A percentile compares a stretch with the other conserved stretches of the same genome.
These are phyloP conservation scores for Fusarium tuaranense DNA, from an alignment of 2,329 filamentous ascomycete species.

Conservation along the genomic window DNA sequence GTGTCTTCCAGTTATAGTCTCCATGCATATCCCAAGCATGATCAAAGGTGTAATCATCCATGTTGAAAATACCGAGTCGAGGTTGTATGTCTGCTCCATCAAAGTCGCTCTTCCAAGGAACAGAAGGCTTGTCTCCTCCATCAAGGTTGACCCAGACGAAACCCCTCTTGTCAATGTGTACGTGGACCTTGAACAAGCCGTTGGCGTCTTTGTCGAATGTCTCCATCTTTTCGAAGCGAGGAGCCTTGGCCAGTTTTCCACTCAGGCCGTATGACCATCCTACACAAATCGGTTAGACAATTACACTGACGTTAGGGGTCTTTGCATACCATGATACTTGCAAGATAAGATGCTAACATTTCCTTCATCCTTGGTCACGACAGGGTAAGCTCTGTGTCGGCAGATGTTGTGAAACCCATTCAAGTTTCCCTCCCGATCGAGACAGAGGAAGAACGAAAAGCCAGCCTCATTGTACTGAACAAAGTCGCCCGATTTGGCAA, in stretches of 20 bases:
- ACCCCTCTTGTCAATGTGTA: conserved; percentile 62
- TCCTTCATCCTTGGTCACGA: conserved; percentile 63
- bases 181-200: conserved; percentile 64
- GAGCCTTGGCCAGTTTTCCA: conserved; percentile 70
- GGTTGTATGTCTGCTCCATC: conserved; percentile 58
- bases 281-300: neutral
- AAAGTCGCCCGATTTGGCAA: conserved; percentile 48
- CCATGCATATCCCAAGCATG: conserved; percentile 67
- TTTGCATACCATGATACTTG: conserved; percentile 62
- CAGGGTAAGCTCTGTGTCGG: conserved; percentile 68
- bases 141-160: conserved; percentile 71
- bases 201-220: conserved; percentile 67
- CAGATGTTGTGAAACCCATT: conserved; percentile 73
- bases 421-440: conserved; percentile 62
- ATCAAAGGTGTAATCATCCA: conserved; percentile 65
- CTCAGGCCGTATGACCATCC: conserved; percentile 70
- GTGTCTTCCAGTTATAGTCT: conserved; percentile 69
- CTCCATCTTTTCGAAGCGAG: conserved; percentile 65
- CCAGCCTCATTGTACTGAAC: conserved; percentile 65
- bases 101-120: conserved; percentile 64
- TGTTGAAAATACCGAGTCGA: conserved; percentile 58
- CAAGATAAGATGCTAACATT: conserved; percentile 66
- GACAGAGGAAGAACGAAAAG: conserved; percentile 64
- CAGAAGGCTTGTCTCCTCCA: conserved; percentile 54
- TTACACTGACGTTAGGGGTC: too few species aligned